Percentiles rank a stretch among this genome's conserved stretches.
Evolutionary conservation across 2,329 filamentous ascomycete species (phyloP).

Genomic region (Arthrinium phaeospermum): DNA sequence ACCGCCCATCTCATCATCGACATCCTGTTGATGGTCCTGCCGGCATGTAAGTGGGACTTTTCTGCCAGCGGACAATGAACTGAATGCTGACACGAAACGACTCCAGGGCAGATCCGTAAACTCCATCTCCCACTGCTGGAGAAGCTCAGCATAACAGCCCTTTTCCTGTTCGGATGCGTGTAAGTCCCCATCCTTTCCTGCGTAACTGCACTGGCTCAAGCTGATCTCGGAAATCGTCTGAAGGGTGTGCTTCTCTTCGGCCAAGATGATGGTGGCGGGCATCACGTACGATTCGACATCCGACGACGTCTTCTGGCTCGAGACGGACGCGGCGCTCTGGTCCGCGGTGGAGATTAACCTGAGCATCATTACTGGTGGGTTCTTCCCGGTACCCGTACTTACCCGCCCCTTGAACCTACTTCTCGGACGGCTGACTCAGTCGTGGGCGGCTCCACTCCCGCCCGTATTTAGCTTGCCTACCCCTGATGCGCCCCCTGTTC

Average conservation of each 20-base stretch:
- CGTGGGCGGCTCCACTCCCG: not conserved
- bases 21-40: slow-evolving; percentile 5
- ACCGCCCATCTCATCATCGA: slow-evolving; percentile 19
- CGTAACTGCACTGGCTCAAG: not conserved
- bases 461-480: not conserved
- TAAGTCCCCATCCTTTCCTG: not conserved
- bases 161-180: slow-evolving; percentile 19
- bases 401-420: not conserved
- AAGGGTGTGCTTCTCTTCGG: slow-evolving; percentile 18
- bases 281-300: slow-evolving; percentile 10
- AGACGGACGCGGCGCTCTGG: slow-evolving; percentile 20
- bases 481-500: slow-evolving; percentile 19
- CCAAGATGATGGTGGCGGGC: slow-evolving; percentile 18
- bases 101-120: slow-evolving; percentile 12
- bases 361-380: slow-evolving; percentile 21
- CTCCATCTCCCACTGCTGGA: slow-evolving; percentile 10
- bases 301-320: slow-evolving; percentile 20
- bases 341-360: slow-evolving; percentile 22
- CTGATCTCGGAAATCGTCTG: not conserved
- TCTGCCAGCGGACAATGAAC: not conserved
- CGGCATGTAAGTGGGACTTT: not conserved
- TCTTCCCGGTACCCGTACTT: not conserved
- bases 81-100: not conserved
- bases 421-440: not conserved
- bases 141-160: slow-evolving; percentile 14